Percentiles rank a stretch among this genome's conserved stretches.
phyloP scores from a whole-genome alignment of 106 monocot genomes.

The Dendrobium huoshanense region DNA sequence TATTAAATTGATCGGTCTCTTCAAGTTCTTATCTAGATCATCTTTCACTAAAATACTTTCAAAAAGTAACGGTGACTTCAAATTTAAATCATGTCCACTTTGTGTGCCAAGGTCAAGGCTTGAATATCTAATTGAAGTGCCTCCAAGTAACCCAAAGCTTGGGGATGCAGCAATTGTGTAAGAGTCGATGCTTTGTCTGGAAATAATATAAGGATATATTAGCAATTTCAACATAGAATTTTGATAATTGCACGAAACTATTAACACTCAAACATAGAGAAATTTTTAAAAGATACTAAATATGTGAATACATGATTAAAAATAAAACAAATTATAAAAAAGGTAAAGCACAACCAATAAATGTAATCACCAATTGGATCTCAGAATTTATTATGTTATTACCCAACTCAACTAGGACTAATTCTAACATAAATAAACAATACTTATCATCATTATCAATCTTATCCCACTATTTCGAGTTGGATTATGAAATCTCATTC shows the following conservation, averaged over 20 bases:
- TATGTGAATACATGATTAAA: neutral
- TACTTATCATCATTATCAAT: neutral
- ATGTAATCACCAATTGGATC: neutral
- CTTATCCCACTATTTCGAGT: neutral
- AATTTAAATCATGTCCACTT: conserved; percentile 31
- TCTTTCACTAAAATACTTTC: conserved; percentile 18
- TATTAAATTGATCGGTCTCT: conserved; percentile 13
- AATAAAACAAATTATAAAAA: neutral
- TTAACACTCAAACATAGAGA: neutral
- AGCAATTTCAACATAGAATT: neutral
- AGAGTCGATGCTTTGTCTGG: conserved; percentile 69
- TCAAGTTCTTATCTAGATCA: conserved; percentile 24
- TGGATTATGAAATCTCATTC: neutral
- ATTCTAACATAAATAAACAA: neutral
- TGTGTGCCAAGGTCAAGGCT: conserved; percentile 30
- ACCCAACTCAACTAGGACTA: neutral
- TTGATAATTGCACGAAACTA: neutral
- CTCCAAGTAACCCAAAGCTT: conserved; percentile 57
- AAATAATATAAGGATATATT: neutral
- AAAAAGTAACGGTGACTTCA: conserved; percentile 41
- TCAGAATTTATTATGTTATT: neutral
- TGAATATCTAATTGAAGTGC: conserved; percentile 29
- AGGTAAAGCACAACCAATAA: neutral
- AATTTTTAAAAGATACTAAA: neutral
- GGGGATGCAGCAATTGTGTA: conserved; percentile 79